A percentile compares a stretch with the other conserved stretches of the same genome.
These are phyloP conservation scores for Phlebiopsis flavidoalba DNA, from an alignment of 768 basidiomycete genomes.

Conservation along the genomic window DNA sequence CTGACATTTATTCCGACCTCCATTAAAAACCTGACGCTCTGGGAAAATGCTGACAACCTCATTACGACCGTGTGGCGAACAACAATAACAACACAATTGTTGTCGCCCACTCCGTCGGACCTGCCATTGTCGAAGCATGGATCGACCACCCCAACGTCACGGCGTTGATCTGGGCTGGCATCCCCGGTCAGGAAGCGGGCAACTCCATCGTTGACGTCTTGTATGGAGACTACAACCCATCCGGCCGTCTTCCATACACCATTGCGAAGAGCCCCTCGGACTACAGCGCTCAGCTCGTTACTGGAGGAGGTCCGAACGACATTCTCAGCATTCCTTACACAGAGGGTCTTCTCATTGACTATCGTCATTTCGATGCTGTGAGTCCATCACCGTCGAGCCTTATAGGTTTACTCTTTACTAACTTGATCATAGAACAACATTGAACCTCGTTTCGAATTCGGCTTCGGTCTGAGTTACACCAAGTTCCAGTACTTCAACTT, in stretches of 20 bases:
- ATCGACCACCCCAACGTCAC: slow-evolving; percentile 49
- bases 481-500: slow-evolving; percentile 64
- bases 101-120: slow-evolving; percentile 47
- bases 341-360: slow-evolving; percentile 34
- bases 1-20: not conserved
- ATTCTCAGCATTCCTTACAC: slow-evolving; percentile 31
- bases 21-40: slow-evolving; percentile 66
- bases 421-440: slow-evolving; percentile 47
- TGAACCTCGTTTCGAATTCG: slow-evolving; percentile 82
- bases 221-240: slow-evolving; percentile 46
- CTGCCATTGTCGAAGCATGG: slow-evolving; percentile 37
- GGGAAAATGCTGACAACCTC: slow-evolving; percentile 68
- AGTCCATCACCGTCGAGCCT: slow-evolving; percentile 2
- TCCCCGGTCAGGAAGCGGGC: slow-evolving; percentile 46
- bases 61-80: slow-evolving; percentile 63
- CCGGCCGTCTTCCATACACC: slow-evolving; percentile 48
- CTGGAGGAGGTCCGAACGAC: slow-evolving; percentile 20
- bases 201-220: slow-evolving; percentile 47
- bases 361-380: slow-evolving; percentile 33
- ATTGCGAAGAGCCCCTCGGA: slow-evolving; percentile 42
- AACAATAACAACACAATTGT: slow-evolving; percentile 71
- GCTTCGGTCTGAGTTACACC: slow-evolving; percentile 86
- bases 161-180: slow-evolving; percentile 34
- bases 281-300: slow-evolving; percentile 33
- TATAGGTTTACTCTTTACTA: not conserved